Evolutionary conservation across 345 rosid species (phyloP).

Genomic region (Viola odorata): DNA sequence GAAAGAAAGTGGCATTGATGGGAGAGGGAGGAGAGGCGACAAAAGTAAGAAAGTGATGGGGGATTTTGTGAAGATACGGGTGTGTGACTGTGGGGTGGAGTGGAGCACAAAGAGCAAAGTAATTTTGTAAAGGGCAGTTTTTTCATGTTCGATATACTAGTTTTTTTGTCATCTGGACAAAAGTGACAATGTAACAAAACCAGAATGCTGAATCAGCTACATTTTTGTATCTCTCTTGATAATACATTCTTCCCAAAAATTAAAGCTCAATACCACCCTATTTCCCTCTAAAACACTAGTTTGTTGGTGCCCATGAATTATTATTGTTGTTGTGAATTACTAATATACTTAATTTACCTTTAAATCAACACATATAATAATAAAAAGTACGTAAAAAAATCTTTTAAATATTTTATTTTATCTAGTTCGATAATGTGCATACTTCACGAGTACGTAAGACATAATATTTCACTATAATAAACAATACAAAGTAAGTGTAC

Average conservation of each 20-base stretch:
- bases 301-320: not conserved
- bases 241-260: not conserved
- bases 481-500: too few species aligned
- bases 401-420: too few species aligned
- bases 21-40: not conserved
- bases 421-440: too few species aligned
- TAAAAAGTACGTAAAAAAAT: not conserved
- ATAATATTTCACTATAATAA: too few species aligned
- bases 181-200: slow-evolving; percentile 13
- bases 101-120: slow-evolving; percentile 14
- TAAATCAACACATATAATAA: not conserved
- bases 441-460: too few species aligned
- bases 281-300: not conserved
- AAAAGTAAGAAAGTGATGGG: not conserved
- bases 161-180: slow-evolving; percentile 15
- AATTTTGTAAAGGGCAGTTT: slow-evolving; percentile 1
- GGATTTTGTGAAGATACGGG: slow-evolving; percentile 3
- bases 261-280: not conserved
- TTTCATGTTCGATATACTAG: slow-evolving; percentile 15
- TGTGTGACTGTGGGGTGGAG: not conserved
- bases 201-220: slow-evolving; percentile 22
- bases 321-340: not conserved
- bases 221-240: slow-evolving; percentile 17
- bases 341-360: not conserved
- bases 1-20: slow-evolving; percentile 22